Evolutionary conservation across 306 rosid species (phyloP).

Genomic region (Vigna radiata): DNA sequence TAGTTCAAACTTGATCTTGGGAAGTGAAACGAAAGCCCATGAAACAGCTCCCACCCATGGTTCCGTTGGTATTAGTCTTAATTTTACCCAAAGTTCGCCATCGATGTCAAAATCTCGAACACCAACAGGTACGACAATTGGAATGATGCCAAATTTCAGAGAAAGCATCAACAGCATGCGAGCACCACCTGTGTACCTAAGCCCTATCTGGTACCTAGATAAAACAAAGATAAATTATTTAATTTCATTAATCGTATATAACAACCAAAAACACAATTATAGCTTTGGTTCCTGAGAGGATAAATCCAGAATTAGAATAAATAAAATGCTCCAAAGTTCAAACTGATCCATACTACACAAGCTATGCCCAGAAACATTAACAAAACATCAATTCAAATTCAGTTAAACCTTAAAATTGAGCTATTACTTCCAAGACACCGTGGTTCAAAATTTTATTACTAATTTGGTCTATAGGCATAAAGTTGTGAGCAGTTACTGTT

Average conservation of each 20-base stretch:
- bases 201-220: conserved; percentile 96
- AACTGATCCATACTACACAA: conserved; percentile 3
- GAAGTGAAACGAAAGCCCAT: conserved; percentile 99
- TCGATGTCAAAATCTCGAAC: conserved; percentile 97
- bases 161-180: conserved; percentile 93
- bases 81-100: conserved; percentile 98
- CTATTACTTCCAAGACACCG: background rate
- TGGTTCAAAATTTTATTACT: background rate
- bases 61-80: conserved; percentile 82
- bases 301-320: conserved; percentile 25
- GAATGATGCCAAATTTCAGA: conserved; percentile 87
- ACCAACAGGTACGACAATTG: conserved; percentile 88
- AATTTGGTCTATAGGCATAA: background rate
- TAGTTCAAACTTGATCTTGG: conserved; percentile 93
- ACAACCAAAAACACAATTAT: conserved; percentile 10
- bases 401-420: conserved; percentile 23
- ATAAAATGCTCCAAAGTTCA: conserved; percentile 18
- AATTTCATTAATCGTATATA: conserved; percentile 24
- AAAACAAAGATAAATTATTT: conserved; percentile 36
- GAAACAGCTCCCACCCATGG: conserved; percentile 99
- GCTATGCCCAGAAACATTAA: conserved; percentile 6
- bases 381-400: conserved; percentile 22
- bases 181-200: conserved; percentile 97
- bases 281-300: conserved; percentile 26
- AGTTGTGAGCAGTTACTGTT: background rate